These are phyloP conservation scores for Gossypium turneri DNA, from an alignment of 345 rosid species.

Conservation along the genomic window DNA sequence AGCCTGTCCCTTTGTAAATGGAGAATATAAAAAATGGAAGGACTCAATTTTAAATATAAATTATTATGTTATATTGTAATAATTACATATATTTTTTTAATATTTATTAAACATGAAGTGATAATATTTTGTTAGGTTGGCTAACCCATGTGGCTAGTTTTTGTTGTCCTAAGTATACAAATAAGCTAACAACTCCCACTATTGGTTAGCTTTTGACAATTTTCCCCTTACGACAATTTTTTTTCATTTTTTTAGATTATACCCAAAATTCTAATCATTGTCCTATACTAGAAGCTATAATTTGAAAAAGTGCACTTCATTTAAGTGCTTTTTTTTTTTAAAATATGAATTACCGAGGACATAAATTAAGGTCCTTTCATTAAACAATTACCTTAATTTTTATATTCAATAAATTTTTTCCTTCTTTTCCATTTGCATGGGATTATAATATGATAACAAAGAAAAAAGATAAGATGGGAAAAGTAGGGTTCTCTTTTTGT, in stretches of 20 bases:
- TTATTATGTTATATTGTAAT: too few relatives aligned
- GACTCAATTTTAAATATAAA: too few relatives aligned
- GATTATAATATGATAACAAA: not conserved
- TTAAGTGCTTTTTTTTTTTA: not conserved
- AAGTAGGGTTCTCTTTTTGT: not conserved
- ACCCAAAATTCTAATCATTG: not conserved
- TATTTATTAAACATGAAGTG: too few relatives aligned
- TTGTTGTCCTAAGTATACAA: not conserved
- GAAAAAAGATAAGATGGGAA: not conserved
- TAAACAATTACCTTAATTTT: not conserved
- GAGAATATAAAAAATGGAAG: not conserved
- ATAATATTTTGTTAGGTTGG: not conserved
- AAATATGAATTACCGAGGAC: not conserved
- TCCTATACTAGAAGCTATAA: not conserved
- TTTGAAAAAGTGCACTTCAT: not conserved
- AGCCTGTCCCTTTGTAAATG: not conserved
- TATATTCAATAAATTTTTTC: not conserved
- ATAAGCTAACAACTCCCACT: slow-evolving; percentile 34
- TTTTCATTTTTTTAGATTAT: not conserved
- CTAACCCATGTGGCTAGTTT: slow-evolving; percentile 15
- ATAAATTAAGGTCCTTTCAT: not conserved
- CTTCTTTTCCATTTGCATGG: not conserved
- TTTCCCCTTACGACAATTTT: not conserved
- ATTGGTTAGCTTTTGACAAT: slow-evolving; percentile 27
- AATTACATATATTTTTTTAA: too few relatives aligned